Evolutionary conservation across 2,329 filamentous ascomycete genomes (phyloP).

Genomic region (Fonsecaea monophora): DNA sequence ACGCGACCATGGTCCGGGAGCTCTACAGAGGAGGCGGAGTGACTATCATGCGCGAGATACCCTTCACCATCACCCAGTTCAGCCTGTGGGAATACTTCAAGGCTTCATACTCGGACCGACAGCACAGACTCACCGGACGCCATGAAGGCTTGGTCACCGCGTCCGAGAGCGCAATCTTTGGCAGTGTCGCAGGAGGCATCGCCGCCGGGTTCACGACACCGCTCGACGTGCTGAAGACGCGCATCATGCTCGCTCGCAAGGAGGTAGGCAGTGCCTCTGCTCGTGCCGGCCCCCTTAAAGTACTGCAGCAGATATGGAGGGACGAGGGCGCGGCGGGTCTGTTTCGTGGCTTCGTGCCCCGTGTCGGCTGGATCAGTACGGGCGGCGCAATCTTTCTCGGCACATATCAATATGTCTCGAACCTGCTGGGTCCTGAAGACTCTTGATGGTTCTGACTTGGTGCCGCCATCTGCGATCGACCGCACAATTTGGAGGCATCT

Average conservation of each 20-base stretch:
- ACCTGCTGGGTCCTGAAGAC: constrained; percentile 22
- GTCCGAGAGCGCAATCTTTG: constrained; percentile 81
- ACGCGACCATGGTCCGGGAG: constrained; percentile 70
- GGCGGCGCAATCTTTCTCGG: constrained; percentile 94
- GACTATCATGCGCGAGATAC: constrained; percentile 93
- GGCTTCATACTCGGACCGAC: constrained; percentile 52
- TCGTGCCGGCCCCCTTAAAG: constrained; percentile 47
- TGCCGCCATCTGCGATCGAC: neutral
- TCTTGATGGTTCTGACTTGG: constrained; percentile 4
- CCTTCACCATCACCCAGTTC: constrained; percentile 97
- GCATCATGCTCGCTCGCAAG: constrained; percentile 86
- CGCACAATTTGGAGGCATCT: neutral
- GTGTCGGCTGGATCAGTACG: constrained; percentile 92
- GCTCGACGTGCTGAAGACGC: constrained; percentile 93
- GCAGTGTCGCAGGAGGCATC: constrained; percentile 80
- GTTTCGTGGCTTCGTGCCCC: constrained; percentile 69
- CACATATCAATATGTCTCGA: constrained; percentile 73
- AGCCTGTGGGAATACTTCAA: constrained; percentile 96
- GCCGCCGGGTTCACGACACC: constrained; percentile 91
- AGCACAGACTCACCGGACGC: constrained; percentile 60
- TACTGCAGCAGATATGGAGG: constrained; percentile 69
- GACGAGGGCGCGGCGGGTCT: constrained; percentile 55
- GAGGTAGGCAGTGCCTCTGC: constrained; percentile 56
- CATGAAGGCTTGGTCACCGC: constrained; percentile 66
- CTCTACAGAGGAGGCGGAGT: constrained; percentile 91